Conservation (phyloP, 2,329 filamentous ascomycete genomes). For the Cercospora canescens region DNA sequence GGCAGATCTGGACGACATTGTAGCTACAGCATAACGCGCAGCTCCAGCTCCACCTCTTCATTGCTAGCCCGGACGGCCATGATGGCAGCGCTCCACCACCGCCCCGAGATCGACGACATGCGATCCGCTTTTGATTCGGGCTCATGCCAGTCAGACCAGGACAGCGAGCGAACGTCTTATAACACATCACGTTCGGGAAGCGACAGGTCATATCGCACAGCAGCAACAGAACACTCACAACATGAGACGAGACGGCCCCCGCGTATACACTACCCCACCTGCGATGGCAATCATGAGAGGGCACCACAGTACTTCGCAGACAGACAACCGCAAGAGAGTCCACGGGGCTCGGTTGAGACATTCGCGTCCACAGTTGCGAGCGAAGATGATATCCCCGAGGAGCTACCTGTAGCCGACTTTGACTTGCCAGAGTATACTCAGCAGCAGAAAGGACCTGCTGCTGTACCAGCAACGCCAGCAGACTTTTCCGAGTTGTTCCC, state of each 20-base stretch:
- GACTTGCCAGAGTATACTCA: constrained; percentile 62
- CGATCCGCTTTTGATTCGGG: constrained; percentile 31
- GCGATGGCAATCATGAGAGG: constrained; percentile 23
- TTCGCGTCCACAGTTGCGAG: constrained; percentile 74
- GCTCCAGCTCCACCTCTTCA: constrained; percentile 6
- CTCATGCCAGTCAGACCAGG: constrained; percentile 22
- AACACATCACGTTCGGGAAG: constrained; percentile 20
- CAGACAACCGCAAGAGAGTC: constrained; percentile 36
- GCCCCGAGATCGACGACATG: constrained; percentile 32
- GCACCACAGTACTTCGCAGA: constrained; percentile 27
- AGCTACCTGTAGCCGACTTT: constrained; percentile 46
- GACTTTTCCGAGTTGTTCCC: constrained; percentile 87
- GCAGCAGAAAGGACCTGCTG: constrained; percentile 55
- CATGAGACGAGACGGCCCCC: constrained; percentile 26
- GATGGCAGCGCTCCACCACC: constrained; percentile 32
- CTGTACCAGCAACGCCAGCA: constrained; percentile 70
- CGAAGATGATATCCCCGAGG: constrained; percentile 55
- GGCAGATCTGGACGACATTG: constrained; percentile 11
- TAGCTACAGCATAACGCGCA: constrained; percentile 12
- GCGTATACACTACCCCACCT: constrained; percentile 31
- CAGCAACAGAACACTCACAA: constrained; percentile 29
- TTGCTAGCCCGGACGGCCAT: constrained; percentile 2
- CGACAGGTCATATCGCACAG: constrained; percentile 32
- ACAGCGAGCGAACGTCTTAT: constrained; percentile 23
- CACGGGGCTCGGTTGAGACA: constrained; percentile 69